Conservation (phyloP, 805 yeast species). For the Wickerhamiella sergipiensis region DNA sequence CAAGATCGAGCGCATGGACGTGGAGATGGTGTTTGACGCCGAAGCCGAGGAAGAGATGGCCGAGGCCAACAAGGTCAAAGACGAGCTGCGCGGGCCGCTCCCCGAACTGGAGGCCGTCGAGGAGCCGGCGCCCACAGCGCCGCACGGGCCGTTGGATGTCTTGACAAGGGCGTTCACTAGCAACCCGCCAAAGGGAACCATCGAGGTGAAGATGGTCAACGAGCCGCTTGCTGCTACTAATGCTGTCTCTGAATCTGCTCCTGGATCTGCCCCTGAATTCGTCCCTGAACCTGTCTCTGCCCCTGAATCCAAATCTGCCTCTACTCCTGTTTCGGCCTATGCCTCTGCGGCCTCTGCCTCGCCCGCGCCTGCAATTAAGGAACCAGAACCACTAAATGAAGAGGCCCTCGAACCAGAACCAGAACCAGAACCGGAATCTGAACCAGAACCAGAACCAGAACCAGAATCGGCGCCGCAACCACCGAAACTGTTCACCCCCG, state of each 20-base stretch:
- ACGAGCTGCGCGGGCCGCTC: background rate
- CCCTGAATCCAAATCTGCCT: too few relatives aligned
- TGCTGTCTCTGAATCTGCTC: background rate
- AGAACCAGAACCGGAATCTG: background rate
- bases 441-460: background rate
- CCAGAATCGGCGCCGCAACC: background rate
- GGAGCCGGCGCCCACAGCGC: background rate
- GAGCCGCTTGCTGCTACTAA: background rate
- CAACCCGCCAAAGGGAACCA: background rate
- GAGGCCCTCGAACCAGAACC: too few relatives aligned
- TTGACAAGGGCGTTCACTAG: background rate
- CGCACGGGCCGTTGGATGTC: background rate
- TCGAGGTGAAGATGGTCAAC: background rate
- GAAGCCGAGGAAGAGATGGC: constrained; percentile 5
- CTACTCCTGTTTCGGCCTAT: too few relatives aligned
- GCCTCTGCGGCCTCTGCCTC: too few relatives aligned
- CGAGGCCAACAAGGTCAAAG: background rate
- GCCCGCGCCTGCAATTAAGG: too few relatives aligned
- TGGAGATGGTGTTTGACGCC: constrained; percentile 17
- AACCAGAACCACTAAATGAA: too few relatives aligned
- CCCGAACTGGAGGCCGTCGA: background rate
- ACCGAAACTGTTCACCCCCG: background rate
- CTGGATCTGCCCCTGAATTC: background rate
- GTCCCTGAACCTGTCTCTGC: too few relatives aligned
- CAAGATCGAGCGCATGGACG: constrained; percentile 17